phyloP scores from a whole-genome alignment of 805 yeast genomes.

The Suhomyces prunicola region DNA sequence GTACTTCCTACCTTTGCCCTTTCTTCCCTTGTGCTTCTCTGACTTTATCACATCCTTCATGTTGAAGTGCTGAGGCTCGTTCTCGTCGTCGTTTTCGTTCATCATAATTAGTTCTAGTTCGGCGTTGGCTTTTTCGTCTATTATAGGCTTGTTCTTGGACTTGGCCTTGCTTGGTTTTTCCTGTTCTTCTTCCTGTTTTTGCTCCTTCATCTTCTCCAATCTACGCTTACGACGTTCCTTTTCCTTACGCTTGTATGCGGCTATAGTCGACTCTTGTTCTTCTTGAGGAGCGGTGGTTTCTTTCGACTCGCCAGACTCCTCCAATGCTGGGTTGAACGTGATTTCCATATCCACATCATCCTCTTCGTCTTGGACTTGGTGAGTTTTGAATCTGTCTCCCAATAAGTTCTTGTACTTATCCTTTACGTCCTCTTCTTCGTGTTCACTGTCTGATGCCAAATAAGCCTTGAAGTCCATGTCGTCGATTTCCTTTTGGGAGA shows the following conservation, averaged over 20 bases:
- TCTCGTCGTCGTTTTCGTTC: slow-evolving; percentile 43
- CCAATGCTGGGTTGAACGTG: slow-evolving; percentile 87
- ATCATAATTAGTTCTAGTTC: slow-evolving; percentile 76
- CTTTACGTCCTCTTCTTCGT: slow-evolving; percentile 43
- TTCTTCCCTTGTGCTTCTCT: slow-evolving; percentile 61
- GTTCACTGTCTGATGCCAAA: slow-evolving; percentile 74
- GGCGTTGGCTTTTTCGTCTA: slow-evolving; percentile 41
- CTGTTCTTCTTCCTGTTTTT: slow-evolving; percentile 42
- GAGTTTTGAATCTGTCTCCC: slow-evolving; percentile 38
- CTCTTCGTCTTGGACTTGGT: slow-evolving; percentile 25
- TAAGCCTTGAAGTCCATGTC: slow-evolving; percentile 92
- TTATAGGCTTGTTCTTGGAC: neutral
- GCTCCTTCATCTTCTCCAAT: slow-evolving; percentile 68
- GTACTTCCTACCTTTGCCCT: slow-evolving; percentile 44
- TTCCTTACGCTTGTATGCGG: slow-evolving; percentile 79
- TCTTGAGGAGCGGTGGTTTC: slow-evolving; percentile 24
- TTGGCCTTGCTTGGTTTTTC: slow-evolving; percentile 14
- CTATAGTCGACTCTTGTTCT: slow-evolving; percentile 56
- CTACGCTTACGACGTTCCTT: slow-evolving; percentile 88
- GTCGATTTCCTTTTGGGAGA: slow-evolving; percentile 83
- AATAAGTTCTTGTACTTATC: slow-evolving; percentile 62
- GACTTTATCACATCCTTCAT: slow-evolving; percentile 75
- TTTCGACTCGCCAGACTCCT: slow-evolving; percentile 29
- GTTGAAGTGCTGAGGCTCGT: slow-evolving; percentile 62
- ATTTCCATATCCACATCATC: slow-evolving; percentile 89